These are phyloP conservation scores for Paraconiothyrium sp. DNA, from an alignment of 2,329 filamentous ascomycete species.

Conservation along the genomic window DNA sequence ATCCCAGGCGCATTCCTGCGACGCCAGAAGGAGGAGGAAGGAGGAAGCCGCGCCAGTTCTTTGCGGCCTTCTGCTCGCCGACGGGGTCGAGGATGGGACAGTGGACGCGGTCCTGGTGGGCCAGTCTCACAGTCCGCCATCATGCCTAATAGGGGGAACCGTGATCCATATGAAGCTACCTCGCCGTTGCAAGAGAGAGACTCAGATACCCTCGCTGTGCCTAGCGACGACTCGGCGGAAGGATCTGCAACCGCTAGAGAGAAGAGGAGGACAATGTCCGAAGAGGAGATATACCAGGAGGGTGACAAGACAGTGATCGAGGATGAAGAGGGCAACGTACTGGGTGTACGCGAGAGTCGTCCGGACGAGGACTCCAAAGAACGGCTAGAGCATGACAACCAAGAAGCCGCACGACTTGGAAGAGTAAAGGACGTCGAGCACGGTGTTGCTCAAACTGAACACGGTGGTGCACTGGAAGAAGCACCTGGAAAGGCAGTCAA, in stretches of 20 bases:
- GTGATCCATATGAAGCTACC: slow-evolving; percentile 43
- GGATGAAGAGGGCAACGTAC: slow-evolving; percentile 85
- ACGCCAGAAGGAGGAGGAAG: slow-evolving; percentile 79
- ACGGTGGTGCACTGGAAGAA: slow-evolving; percentile 54
- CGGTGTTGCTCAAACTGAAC: slow-evolving; percentile 58
- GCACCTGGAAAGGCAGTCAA: slow-evolving; percentile 50
- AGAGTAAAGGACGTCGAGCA: slow-evolving; percentile 58
- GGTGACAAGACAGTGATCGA: slow-evolving; percentile 83
- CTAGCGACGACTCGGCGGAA: slow-evolving; percentile 52
- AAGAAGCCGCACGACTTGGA: slow-evolving; percentile 63
- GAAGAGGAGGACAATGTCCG: slow-evolving; percentile 40
- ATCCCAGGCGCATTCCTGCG: slow-evolving; percentile 81
- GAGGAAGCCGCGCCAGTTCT: slow-evolving; percentile 66
- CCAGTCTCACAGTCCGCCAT: slow-evolving; percentile 93
- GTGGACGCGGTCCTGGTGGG: slow-evolving; percentile 79
- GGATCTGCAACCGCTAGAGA: slow-evolving; percentile 45
- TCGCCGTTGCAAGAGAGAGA: slow-evolving; percentile 52
- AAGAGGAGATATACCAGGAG: slow-evolving; percentile 80
- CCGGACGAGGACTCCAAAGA: slow-evolving; percentile 61
- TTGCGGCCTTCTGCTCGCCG: slow-evolving; percentile 64
- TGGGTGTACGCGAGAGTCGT: slow-evolving; percentile 68
- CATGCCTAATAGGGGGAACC: slow-evolving; percentile 64
- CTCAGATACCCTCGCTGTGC: slow-evolving; percentile 55
- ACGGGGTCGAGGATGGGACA: slow-evolving; percentile 70
- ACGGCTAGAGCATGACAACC: slow-evolving; percentile 67